These are phyloP conservation scores for Rhododendron griersonianum DNA, from an alignment of 148 eudicot species.

Conservation along the genomic window DNA sequence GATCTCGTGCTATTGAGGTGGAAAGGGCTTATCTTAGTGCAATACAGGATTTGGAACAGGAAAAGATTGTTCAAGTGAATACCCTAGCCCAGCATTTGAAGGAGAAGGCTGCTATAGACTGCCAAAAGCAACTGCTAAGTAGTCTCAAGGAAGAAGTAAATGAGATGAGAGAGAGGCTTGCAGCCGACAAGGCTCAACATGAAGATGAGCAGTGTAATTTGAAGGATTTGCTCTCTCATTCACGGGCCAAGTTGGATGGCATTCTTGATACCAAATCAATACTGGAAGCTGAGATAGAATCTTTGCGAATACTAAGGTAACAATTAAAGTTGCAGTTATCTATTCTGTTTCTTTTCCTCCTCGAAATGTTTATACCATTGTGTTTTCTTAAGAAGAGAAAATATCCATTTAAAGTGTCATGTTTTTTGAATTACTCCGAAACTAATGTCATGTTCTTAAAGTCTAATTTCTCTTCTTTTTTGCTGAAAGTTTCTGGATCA, in stretches of 20 bases:
- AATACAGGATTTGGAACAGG: slow-evolving; percentile 47
- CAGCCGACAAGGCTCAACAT: slow-evolving; percentile 43
- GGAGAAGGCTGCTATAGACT: slow-evolving; percentile 80
- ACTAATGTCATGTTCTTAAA: neutral
- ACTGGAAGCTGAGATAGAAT: slow-evolving; percentile 88
- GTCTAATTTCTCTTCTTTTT: neutral
- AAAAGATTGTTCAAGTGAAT: slow-evolving; percentile 45
- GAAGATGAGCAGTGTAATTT: slow-evolving; percentile 39
- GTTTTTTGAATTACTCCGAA: neutral
- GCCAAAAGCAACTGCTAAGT: slow-evolving; percentile 75
- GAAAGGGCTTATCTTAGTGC: slow-evolving; percentile 40
- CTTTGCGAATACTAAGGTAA: slow-evolving; percentile 83
- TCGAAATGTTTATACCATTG: neutral
- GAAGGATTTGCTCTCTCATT: slow-evolving; percentile 27
- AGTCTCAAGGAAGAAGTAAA: slow-evolving; percentile 57
- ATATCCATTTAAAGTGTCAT: neutral
- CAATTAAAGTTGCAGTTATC: neutral
- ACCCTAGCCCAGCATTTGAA: slow-evolving; percentile 42
- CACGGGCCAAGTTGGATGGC: slow-evolving; percentile 55
- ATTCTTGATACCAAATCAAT: slow-evolving; percentile 65
- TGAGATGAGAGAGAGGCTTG: slow-evolving; percentile 71
- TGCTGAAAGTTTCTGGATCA: neutral
- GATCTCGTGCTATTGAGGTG: slow-evolving; percentile 32
- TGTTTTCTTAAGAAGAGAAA: neutral
- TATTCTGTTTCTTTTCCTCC: neutral